Conservation (phyloP, 2,329 filamentous ascomycete species). For the Talaromyces rugulosus region DNA sequence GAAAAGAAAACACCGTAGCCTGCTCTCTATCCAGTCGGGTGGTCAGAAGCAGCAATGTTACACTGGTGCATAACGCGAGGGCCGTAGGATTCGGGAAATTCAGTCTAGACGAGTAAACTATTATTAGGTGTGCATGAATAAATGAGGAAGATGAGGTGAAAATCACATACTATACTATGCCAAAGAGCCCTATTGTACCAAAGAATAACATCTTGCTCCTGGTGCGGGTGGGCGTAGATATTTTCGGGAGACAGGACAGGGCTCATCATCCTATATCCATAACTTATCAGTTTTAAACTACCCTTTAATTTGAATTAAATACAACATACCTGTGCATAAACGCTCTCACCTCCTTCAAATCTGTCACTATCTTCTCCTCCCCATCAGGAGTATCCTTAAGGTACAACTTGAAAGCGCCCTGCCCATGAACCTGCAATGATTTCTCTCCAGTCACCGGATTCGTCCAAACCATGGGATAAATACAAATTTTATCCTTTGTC, state of each 20-base stretch:
- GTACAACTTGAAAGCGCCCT: slow-evolving; percentile 32
- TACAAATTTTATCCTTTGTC: slow-evolving; percentile 26
- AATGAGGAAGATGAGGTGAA: not conserved
- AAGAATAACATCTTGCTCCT: slow-evolving; percentile 36
- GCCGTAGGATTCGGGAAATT: slow-evolving; percentile 36
- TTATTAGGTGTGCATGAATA: not conserved
- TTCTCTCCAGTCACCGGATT: slow-evolving; percentile 31
- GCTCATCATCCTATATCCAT: slow-evolving; percentile 29
- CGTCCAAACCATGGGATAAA: slow-evolving; percentile 37
- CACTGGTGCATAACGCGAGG: slow-evolving; percentile 39
- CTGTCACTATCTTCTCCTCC: slow-evolving; percentile 10
- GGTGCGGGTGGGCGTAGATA: slow-evolving; percentile 34
- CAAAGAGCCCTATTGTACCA: slow-evolving; percentile 39
- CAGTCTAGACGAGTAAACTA: slow-evolving; percentile 13
- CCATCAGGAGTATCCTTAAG: slow-evolving; percentile 27
- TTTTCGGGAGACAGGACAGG: slow-evolving; percentile 29
- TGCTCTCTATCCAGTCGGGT: slow-evolving; percentile 9
- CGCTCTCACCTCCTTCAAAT: slow-evolving; percentile 8
- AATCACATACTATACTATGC: slow-evolving; percentile 33
- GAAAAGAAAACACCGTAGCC: not conserved
- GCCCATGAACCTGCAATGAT: slow-evolving; percentile 33
- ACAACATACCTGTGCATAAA: slow-evolving; percentile 10
- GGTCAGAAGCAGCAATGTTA: slow-evolving; percentile 26
- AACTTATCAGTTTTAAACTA: slow-evolving; percentile 1
- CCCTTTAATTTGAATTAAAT: not conserved